Conservation (phyloP, 2,329 filamentous ascomycete genomes). For the Penicillium oxalicum region DNA sequence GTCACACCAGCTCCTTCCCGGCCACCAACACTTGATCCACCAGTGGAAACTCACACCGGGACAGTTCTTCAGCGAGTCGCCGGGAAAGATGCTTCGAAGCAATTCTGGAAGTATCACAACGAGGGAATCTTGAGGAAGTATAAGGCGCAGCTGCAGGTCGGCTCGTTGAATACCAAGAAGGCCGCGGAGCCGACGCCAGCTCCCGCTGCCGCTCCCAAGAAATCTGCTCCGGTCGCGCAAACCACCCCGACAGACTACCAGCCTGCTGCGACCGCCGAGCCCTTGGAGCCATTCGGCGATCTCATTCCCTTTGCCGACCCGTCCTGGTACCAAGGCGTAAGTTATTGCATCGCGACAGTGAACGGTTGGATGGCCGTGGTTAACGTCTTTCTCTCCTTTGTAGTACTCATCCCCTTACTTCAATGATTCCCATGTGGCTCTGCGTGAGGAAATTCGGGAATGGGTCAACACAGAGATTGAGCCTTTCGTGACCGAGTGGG, state of each 20-base stretch:
- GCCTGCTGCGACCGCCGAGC: conserved; percentile 55
- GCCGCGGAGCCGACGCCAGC: conserved; percentile 25
- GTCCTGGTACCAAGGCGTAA: conserved; percentile 86
- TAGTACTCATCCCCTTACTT: conserved; percentile 95
- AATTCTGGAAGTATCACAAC: conserved; percentile 63
- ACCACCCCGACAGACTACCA: conserved; percentile 43
- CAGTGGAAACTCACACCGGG: conserved; percentile 15
- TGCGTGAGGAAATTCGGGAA: conserved; percentile 83
- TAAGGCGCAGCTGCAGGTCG: conserved; percentile 54
- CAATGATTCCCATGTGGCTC: conserved; percentile 86
- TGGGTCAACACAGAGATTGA: conserved; percentile 89
- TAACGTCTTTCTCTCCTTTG: neutral
- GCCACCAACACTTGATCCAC: neutral
- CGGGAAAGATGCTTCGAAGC: conserved; percentile 63
- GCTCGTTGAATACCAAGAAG: conserved; percentile 79
- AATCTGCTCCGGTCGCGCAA: conserved; percentile 45
- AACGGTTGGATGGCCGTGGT: neutral
- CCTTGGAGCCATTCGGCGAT: conserved; percentile 77
- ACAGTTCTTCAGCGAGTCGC: conserved; percentile 59
- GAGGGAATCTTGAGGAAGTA: conserved; percentile 58
- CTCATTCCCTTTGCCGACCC: conserved; percentile 90
- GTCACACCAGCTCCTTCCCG: conserved; percentile 16
- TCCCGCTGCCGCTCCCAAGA: conserved; percentile 39
- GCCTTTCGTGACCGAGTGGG: conserved; percentile 91
- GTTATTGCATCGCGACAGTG: conserved; percentile 31